Conservation (phyloP, 2,329 filamentous ascomycete genomes). For the Tolypocladium nubicola region DNA sequence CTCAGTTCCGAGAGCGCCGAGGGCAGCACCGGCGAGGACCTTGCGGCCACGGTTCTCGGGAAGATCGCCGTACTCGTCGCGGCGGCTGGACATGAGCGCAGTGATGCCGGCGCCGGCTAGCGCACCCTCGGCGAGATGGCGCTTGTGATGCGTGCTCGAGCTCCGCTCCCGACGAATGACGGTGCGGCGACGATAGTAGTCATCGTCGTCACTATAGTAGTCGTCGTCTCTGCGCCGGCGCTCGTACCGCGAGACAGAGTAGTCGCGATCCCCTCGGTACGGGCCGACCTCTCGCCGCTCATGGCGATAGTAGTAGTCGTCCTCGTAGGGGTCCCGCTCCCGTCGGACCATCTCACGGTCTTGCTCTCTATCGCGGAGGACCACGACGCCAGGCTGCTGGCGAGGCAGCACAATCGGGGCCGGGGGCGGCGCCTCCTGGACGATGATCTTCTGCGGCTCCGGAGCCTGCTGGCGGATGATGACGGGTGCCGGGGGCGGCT, state of each 20-base stretch:
- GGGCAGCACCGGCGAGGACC: constrained; percentile 48
- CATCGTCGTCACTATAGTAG: constrained; percentile 35
- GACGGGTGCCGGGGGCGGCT: constrained; percentile 39
- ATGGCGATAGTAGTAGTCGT: constrained; percentile 42
- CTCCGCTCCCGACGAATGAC: constrained; percentile 41
- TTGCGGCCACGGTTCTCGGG: constrained; percentile 44
- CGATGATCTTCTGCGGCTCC: constrained; percentile 49
- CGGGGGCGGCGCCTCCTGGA: constrained; percentile 44
- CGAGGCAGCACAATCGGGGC: constrained; percentile 39
- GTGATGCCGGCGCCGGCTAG: constrained; percentile 52
- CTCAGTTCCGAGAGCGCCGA: constrained; percentile 53
- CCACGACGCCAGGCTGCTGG: constrained; percentile 32
- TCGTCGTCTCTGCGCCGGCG: constrained; percentile 30
- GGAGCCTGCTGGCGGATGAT: constrained; percentile 45
- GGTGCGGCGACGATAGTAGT: constrained; percentile 34
- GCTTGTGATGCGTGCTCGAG: constrained; percentile 39
- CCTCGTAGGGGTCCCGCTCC: constrained; percentile 27
- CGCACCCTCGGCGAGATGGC: constrained; percentile 53
- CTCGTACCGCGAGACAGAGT: constrained; percentile 24
- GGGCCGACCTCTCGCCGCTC: constrained; percentile 32
- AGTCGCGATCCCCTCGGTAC: constrained; percentile 23
- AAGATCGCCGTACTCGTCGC: constrained; percentile 38
- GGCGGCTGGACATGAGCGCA: constrained; percentile 46
- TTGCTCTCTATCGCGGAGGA: constrained; percentile 30
- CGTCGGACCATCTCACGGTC: constrained; percentile 22